These are phyloP conservation scores for Capsicum chinense DNA, from an alignment of 257 asterid genomes.

Conservation along the genomic window DNA sequence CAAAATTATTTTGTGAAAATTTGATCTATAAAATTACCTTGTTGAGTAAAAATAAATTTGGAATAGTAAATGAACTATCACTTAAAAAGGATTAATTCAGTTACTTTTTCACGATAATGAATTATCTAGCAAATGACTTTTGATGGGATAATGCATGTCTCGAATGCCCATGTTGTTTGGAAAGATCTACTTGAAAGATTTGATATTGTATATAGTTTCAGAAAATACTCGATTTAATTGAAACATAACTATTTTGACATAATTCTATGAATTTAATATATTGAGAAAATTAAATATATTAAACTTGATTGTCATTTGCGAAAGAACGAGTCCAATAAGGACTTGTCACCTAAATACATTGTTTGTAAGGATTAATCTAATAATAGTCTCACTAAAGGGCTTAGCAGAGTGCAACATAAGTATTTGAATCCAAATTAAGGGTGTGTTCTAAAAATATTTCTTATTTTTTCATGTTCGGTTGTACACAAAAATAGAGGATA, in stretches of 20 bases:
- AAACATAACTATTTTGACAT: background rate
- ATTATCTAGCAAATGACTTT: too few relatives aligned
- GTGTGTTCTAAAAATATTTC: too few relatives aligned
- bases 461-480: too few relatives aligned
- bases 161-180: background rate
- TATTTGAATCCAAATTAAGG: background rate
- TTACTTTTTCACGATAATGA: too few relatives aligned
- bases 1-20: background rate
- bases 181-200: background rate
- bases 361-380: background rate
- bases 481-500: too few relatives aligned
- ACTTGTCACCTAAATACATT: background rate
- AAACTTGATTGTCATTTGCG: background rate
- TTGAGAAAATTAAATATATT: background rate
- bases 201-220: background rate
- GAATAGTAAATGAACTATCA: too few relatives aligned
- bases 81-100: too few relatives aligned
- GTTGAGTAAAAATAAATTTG: too few relatives aligned
- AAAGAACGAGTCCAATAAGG: background rate
- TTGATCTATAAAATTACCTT: too few relatives aligned
- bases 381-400: background rate
- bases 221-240: background rate
- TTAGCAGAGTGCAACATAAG: background rate
- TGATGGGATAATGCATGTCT: background rate
- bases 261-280: background rate